Conservation (phyloP, 441 rosid genomes). For the Brassica balearica region DNA sequence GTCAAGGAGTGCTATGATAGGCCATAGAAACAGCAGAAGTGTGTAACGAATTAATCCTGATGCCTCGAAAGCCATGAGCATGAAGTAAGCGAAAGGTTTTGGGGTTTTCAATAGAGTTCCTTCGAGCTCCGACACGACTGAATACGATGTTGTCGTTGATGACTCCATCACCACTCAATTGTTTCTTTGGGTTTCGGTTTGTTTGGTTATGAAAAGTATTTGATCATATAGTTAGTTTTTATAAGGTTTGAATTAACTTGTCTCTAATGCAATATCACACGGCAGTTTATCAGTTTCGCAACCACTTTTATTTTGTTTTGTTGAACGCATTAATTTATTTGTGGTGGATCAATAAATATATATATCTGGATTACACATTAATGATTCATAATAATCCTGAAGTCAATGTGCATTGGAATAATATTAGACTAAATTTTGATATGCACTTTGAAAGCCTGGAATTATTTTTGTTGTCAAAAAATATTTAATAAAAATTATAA, state of each 20-base stretch:
- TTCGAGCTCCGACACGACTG: constrained; percentile 78
- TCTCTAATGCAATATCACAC: constrained; percentile 38
- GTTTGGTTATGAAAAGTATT: constrained; percentile 23
- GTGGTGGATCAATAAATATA: constrained; percentile 36
- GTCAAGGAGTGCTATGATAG: constrained; percentile 59
- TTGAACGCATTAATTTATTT: constrained; percentile 13
- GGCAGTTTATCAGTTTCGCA: constrained; percentile 74
- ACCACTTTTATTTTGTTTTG: constrained; percentile 46
- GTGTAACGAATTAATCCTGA: constrained; percentile 76
- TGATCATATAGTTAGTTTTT: constrained; percentile 33
- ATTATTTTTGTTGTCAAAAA: no score
- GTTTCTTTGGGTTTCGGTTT: constrained; percentile 20
- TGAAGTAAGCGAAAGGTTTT: constrained; percentile 75
- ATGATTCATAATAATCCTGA: constrained; percentile 31
- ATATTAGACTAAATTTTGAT: neutral
- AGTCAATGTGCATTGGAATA: constrained; percentile 20
- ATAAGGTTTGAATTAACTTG: constrained; percentile 54
- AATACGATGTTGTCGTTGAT: constrained; percentile 44
- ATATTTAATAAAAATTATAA: no score
- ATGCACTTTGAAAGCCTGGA: no score
- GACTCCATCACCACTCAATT: neutral
- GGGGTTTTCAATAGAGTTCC: constrained; percentile 71
- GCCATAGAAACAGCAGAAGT: constrained; percentile 62
- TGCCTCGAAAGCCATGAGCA: constrained; percentile 85
- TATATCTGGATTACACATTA: constrained; percentile 5